Evolutionary conservation across 306 rosid genomes (phyloP).

Genomic region (Oemleria cerasiformis): DNA sequence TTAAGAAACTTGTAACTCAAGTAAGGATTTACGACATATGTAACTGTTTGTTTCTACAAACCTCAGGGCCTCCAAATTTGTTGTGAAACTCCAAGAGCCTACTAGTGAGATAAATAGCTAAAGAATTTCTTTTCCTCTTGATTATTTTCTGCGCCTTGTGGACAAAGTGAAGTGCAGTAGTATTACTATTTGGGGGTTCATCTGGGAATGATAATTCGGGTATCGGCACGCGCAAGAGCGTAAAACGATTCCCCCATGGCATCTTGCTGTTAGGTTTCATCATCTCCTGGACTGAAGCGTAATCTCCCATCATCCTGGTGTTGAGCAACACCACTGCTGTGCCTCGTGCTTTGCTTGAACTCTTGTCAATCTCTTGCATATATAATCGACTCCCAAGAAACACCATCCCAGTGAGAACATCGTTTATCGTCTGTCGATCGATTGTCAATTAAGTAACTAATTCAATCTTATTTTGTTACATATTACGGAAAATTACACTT

Average conservation of each 20-base stretch:
- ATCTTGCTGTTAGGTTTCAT: constrained; percentile 18
- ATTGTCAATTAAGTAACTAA: neutral
- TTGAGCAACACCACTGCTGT: constrained; percentile 43
- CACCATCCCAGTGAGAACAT: constrained; percentile 41
- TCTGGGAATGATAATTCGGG: constrained; percentile 26
- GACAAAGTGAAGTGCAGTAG: constrained; percentile 39
- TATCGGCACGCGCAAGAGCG: constrained; percentile 40
- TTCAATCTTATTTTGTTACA: neutral
- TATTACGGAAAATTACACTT: too few species aligned
- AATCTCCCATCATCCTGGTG: constrained; percentile 36
- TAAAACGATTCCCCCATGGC: constrained; percentile 52
- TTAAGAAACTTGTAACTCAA: neutral
- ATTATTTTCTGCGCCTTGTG: constrained; percentile 35
- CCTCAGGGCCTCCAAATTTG: constrained; percentile 52
- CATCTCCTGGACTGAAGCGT: constrained; percentile 50
- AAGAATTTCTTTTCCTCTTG: constrained; percentile 33
- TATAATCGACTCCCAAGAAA: constrained; percentile 46
- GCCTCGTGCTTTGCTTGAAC: constrained; percentile 29
- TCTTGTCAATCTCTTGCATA: constrained; percentile 33
- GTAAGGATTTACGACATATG: too few species aligned
- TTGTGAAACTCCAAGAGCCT: constrained; percentile 23
- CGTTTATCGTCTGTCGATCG: constrained; percentile 33
- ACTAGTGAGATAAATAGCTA: constrained; percentile 28
- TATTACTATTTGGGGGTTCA: neutral
- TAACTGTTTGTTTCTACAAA: neutral